Conservation (phyloP, 352 stramenopile species). For the Phytophthora capsici region DNA sequence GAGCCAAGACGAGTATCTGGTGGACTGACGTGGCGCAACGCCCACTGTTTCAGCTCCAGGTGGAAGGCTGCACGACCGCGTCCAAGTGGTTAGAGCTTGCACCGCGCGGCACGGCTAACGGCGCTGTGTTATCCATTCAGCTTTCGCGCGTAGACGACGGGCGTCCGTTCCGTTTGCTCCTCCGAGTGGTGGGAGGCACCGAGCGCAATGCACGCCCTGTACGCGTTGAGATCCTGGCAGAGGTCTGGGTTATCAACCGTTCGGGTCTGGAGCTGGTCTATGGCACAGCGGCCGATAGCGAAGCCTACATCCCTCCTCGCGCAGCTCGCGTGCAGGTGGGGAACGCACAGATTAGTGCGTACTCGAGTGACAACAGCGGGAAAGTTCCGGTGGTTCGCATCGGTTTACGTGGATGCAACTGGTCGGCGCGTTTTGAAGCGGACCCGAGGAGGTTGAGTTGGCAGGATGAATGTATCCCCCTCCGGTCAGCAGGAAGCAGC, state of each 20-base stretch:
- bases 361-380: conserved; percentile 48
- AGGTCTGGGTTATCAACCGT: conserved; percentile 87
- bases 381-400: conserved; percentile 63
- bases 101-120: conserved; percentile 47
- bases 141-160: conserved; percentile 64
- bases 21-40: conserved; percentile 72
- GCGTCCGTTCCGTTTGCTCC: conserved; percentile 69
- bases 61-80: conserved; percentile 62
- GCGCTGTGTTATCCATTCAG: conserved; percentile 64
- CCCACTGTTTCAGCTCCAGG: conserved; percentile 70
- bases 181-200: conserved; percentile 54
- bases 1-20: conserved; percentile 74
- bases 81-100: conserved; percentile 79
- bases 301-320: conserved; percentile 64
- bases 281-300: conserved; percentile 65
- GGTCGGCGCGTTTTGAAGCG: conserved; percentile 75
- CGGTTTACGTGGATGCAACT: conserved; percentile 59
- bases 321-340: conserved; percentile 69
- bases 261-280: conserved; percentile 79
- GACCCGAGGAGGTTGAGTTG: conserved; percentile 80
- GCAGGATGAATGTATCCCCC: conserved; percentile 82
- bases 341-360: conserved; percentile 78
- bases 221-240: conserved; percentile 48
- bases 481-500: conserved; percentile 44
- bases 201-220: conserved; percentile 34